Percentiles rank a stretch among this genome's conserved stretches.
Conservation (phyloP, 1,284 basidiomycete genomes). For the Stygiomarasmius scandens region DNA sequence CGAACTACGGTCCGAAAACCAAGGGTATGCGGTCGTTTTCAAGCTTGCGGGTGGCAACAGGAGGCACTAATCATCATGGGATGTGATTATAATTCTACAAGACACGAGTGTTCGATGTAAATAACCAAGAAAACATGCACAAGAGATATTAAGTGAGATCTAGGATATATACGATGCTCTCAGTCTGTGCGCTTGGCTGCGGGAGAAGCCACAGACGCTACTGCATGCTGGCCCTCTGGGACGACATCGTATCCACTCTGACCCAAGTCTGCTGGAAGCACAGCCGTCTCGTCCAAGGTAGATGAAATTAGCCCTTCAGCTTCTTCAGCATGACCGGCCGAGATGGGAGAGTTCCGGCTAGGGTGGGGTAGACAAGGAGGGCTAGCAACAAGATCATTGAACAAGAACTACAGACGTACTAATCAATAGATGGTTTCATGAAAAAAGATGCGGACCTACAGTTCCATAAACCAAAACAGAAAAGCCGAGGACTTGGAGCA, state of each 20-base stretch:
- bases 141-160: no score
- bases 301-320: conserved; percentile 52
- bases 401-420: conserved; percentile 59
- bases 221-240: conserved; percentile 51
- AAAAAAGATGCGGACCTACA: conserved; percentile 36
- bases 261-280: conserved; percentile 72
- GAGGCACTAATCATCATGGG: no score
- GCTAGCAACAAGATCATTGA: conserved; percentile 71
- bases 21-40: no score
- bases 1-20: no score
- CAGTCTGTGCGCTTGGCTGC: neutral
- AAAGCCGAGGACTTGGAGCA: conserved; percentile 91
- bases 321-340: conserved; percentile 44
- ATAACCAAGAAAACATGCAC: no score
- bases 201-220: conserved; percentile 11
- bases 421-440: conserved; percentile 14
- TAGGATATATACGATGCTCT: neutral
- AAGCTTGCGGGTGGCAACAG: no score
- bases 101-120: no score
- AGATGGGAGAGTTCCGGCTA: conserved; percentile 20
- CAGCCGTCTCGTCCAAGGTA: conserved; percentile 72
- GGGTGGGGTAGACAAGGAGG: conserved; percentile 62
- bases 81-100: no score
- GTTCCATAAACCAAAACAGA: conserved; percentile 83
- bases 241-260: conserved; percentile 73